Percentiles rank a stretch among this genome's conserved stretches.
Conservation (phyloP, 768 basidiomycete genomes). For the Galerina marginata region DNA sequence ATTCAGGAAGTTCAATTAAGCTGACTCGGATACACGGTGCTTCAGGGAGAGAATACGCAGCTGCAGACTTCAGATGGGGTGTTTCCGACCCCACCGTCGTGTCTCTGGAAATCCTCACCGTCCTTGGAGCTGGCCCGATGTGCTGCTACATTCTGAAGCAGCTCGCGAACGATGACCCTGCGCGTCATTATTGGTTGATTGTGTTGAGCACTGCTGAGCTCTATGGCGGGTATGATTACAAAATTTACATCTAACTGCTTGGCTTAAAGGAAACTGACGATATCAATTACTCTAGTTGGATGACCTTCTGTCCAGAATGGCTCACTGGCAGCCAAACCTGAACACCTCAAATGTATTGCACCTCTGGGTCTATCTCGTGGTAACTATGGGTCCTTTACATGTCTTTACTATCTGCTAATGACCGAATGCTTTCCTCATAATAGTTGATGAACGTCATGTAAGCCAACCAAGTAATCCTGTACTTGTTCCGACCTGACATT, state of each 20-base stretch:
- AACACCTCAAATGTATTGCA: conserved; percentile 72
- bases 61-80: conserved; percentile 85
- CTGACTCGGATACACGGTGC: not conserved
- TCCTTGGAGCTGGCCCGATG: conserved; percentile 76
- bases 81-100: conserved; percentile 79
- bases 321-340: conserved; percentile 74
- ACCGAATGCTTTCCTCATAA: not conserved
- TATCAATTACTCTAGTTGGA: conserved; percentile 54
- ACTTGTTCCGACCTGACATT: not conserved
- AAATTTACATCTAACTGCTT: conserved; percentile 18
- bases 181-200: conserved; percentile 80
- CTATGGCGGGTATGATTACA: conserved; percentile 64
- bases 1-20: not conserved
- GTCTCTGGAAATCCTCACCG: conserved; percentile 83
- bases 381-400: conserved; percentile 41
- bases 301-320: conserved; percentile 93
- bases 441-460: conserved; percentile 86
- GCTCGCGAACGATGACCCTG: conserved; percentile 66
- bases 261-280: not conserved
- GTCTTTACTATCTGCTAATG: not conserved
- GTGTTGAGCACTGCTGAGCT: conserved; percentile 78
- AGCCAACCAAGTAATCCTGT: conserved; percentile 28
- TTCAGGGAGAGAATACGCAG: conserved; percentile 81
- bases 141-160: conserved; percentile 75
- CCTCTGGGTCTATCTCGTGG: conserved; percentile 83